Base-by-base conservation (phyloP, 2,329 filamentous ascomycete genomes). In the Cercospora nicotianae region DNA sequence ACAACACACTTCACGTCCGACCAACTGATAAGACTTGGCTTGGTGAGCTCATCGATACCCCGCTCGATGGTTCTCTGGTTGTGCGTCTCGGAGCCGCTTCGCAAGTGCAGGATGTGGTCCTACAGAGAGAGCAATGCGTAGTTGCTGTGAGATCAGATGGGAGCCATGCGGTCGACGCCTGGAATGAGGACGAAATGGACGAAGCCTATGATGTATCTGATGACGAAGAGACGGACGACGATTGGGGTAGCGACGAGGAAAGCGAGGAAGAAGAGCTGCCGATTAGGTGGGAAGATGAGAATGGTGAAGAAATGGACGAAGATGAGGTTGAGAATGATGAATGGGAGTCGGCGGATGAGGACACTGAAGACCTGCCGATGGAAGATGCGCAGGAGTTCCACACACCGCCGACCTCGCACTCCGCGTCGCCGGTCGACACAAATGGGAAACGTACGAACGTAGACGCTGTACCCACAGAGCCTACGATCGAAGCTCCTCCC, bases 31-130 rank as follows among this genome's bases (percentile, higher is more conserved):
- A 78, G 6, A 80, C 84, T 42, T 89, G 87, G 83, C 79, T 88
- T 64, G 87, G 87, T 18, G 85, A 87, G 72, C 81, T 89, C 2
- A 79, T 87, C 20, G 83, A 86, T 59, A 78, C 86, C 3, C 81
- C 82, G 12, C 73, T 85, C 3, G 84, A 88, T 72, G 87, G 87
- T 2, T 79, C 78, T 6, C 75, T 87, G 9, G 83, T 82, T 0
- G 80, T 89, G 30, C 81, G 87, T n/a, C 77, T 89, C 18, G 84
- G 84, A 51, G 84, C 82, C 10, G 77, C 83, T 5, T 76, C 81
- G 16, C 77, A 81, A n/a, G 81, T 83, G 12, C 76, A 79, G 59
- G 86, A 88, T 72, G 77, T 88, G 31, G 78, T 77, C 13, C 75
- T 88, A 10, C 75, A 80, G 0, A 76, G 81, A 23, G 85, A 88